Base-by-base conservation (phyloP, 2,329 filamentous ascomycete genomes). In the Claviceps monticola region DNA sequence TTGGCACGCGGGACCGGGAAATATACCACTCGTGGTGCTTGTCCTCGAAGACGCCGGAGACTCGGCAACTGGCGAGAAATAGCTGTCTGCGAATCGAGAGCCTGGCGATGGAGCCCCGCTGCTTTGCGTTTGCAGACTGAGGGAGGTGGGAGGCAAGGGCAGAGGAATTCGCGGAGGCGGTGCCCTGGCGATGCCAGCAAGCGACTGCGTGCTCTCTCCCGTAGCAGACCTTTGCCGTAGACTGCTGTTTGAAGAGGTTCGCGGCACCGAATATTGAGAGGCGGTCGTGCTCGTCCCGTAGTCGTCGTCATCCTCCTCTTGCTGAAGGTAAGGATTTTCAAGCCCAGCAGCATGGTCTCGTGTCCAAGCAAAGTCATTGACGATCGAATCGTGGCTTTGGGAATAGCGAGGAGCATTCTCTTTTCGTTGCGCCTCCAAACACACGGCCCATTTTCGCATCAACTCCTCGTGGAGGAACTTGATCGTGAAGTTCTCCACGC, bases 401-500 rank as follows among this genome's bases (percentile, higher is more conserved):
- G 70, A 66, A 60, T 75, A 46, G 64, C 78, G 65, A 56, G 76
- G 63, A 55, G 74, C 66, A 61, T 79, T 75, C 64, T 74, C 70
- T 73, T 82, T 80, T 54, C 88, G 78, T 67, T 95, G 90, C 2
- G 71, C 74, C 57, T 95, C 86, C 26, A 96, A 80, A 42, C 87
- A 82, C 8, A 74, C 74, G 29, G 86, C 84, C 93, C 93, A 98
- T 64, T 91, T 95, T 68, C 85, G 90, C 83, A 97, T 89, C 14
- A 77, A 82, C 58, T 95, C 89, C 66, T 98, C 93, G 55, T 91
- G 93, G 49, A 80, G 78, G 66, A 96, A 97, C 58, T 88, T 87
- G 63, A 98, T 95, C 60, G 91, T 83, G 66, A 98, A 97, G 63
- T 94, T 95, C 64, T 98, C 91, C 36, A 96, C 88, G 4, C 88